Evolutionary conservation across 352 stramenopile species (phyloP).

Genomic region (Phytophthora quininea): DNA sequence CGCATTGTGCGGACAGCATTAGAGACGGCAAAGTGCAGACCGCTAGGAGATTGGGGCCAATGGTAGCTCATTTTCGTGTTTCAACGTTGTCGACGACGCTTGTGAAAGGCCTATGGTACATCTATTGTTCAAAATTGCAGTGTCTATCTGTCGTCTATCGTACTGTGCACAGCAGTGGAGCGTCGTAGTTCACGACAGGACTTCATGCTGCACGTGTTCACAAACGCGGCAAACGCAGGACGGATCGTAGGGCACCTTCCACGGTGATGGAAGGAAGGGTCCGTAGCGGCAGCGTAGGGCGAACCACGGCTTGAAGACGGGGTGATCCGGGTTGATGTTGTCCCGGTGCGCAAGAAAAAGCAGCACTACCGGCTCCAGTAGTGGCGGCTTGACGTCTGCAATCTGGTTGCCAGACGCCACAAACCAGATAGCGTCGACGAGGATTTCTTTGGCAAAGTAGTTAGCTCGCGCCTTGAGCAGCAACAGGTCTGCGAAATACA

Average conservation of each 20-base stretch:
- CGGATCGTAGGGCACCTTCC: conserved; percentile 62
- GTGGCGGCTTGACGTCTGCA: conserved; percentile 45
- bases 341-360: conserved; percentile 67
- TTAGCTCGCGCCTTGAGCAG: conserved; percentile 52
- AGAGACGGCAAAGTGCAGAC: conserved; percentile 31
- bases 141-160: not conserved
- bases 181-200: conserved; percentile 8
- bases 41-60: conserved; percentile 28
- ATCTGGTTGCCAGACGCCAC: conserved; percentile 53
- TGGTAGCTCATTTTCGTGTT: conserved; percentile 34
- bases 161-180: conserved; percentile 19
- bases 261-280: conserved; percentile 44
- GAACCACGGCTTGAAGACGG: conserved; percentile 61
- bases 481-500: conserved; percentile 67
- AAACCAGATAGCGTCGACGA: conserved; percentile 68
- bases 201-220: conserved; percentile 44
- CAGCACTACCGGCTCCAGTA: conserved; percentile 61
- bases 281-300: conserved; percentile 73
- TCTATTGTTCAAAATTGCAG: conserved; percentile 16
- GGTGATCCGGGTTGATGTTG: conserved; percentile 67
- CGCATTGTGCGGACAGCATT: conserved; percentile 2
- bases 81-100: not conserved
- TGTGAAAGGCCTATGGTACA: conserved; percentile 21
- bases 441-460: conserved; percentile 49
- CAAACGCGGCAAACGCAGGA: conserved; percentile 67